These are phyloP conservation scores for Amaranthus tricolor DNA, from an alignment of 179 eudicot species.

Conservation along the genomic window DNA sequence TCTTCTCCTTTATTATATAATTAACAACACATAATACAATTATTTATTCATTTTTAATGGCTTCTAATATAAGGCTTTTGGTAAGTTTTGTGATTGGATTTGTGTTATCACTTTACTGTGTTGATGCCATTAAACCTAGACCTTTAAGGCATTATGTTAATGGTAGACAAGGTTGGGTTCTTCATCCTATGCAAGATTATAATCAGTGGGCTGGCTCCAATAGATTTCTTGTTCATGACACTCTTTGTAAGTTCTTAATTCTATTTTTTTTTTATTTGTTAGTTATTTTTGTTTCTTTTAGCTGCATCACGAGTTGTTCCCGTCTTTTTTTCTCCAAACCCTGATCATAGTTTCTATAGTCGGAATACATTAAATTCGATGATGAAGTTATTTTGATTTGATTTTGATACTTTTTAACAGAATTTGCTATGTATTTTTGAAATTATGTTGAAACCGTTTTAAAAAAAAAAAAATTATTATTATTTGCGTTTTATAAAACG, in stretches of 20 bases:
- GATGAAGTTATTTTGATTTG: too few species aligned
- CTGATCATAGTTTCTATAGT: too few species aligned
- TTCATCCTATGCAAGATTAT: conserved; percentile 17
- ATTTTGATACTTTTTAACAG: too few species aligned
- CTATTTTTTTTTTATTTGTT: background rate
- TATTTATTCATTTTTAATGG: background rate
- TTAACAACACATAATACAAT: background rate
- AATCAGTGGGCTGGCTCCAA: conserved; percentile 24
- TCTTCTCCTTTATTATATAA: conserved; percentile 6
- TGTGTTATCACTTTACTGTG: background rate
- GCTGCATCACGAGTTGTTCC: too few species aligned
- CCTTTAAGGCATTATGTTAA: conserved; percentile 26
- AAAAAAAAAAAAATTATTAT: too few species aligned
- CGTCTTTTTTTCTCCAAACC: too few species aligned
- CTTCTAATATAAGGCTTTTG: conserved; percentile 10
- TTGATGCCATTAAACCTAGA: background rate
- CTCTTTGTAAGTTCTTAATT: conserved; percentile 23
- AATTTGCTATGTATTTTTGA: background rate
- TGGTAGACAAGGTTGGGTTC: conserved; percentile 27
- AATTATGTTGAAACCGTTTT: too few species aligned
- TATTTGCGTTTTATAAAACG: too few species aligned
- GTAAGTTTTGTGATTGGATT: background rate
- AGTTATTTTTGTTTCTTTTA: background rate
- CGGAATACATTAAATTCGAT: too few species aligned
- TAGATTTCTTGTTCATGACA: conserved; percentile 26